These are phyloP conservation scores for Podaxis sp. DNA, from an alignment of 768 basidiomycete species.

Conservation along the genomic window DNA sequence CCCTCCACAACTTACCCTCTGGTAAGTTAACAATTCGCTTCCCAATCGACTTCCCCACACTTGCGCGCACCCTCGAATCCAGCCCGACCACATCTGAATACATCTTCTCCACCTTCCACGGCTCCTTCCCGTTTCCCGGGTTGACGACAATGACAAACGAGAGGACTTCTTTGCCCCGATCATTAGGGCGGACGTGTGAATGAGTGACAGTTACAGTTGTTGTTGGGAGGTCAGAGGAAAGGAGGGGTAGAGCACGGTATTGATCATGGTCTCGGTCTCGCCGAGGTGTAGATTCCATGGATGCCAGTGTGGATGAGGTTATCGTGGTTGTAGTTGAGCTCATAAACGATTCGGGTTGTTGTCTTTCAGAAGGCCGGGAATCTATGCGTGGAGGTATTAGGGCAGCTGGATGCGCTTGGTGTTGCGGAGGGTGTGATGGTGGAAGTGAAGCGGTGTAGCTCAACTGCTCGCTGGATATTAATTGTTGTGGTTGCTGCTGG, in stretches of 20 bases:
- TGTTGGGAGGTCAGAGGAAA: conserved; percentile 66
- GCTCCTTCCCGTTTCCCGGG: conserved; percentile 65
- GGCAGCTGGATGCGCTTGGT: neutral
- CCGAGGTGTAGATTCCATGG: conserved; percentile 4
- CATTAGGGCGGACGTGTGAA: conserved; percentile 84
- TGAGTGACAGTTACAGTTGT: conserved; percentile 70
- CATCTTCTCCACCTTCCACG: conserved; percentile 87
- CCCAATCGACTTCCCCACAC: conserved; percentile 60
- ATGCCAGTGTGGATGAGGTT: neutral
- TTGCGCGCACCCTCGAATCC: conserved; percentile 71
- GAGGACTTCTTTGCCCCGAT: conserved; percentile 87
- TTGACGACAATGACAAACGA: conserved; percentile 80
- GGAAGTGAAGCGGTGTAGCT: neutral
- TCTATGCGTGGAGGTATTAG: neutral
- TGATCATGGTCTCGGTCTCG: conserved; percentile 11
- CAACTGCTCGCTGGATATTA: neutral
- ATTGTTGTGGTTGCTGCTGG: neutral
- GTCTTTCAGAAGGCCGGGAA: conserved; percentile 1
- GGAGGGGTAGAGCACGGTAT: conserved; percentile 61
- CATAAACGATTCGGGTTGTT: conserved; percentile 14
- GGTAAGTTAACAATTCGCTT: conserved; percentile 82
- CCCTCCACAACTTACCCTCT: conserved; percentile 92
- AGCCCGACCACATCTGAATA: conserved; percentile 90
- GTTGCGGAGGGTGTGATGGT: neutral
- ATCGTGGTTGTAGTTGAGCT: neutral